Evolutionary conservation across 768 basidiomycete species (phyloP).

Genomic region (Pisolithus marmoratus): DNA sequence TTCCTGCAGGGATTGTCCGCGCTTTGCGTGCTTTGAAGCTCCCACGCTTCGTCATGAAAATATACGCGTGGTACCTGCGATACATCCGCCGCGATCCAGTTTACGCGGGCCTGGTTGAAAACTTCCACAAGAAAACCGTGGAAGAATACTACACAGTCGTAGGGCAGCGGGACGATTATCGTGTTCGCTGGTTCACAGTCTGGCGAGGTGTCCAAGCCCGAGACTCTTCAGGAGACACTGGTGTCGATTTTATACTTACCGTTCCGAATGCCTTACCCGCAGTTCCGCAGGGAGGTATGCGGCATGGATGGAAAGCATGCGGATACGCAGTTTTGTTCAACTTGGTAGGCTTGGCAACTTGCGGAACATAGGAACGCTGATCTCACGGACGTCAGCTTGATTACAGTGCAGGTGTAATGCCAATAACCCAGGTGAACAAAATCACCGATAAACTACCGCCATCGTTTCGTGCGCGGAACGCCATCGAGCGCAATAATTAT

Average conservation of each 20-base stretch:
- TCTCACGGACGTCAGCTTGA: constrained; percentile 30
- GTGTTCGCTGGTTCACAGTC: constrained; percentile 34
- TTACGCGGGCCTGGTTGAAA: constrained; percentile 50
- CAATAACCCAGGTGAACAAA: constrained; percentile 35
- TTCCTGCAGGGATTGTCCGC: constrained; percentile 42
- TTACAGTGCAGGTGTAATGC: constrained; percentile 40
- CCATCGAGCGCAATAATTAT: constrained; percentile 35
- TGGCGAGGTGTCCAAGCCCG: constrained; percentile 25
- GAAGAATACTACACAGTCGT: constrained; percentile 47
- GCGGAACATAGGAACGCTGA: neutral
- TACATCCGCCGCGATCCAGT: constrained; percentile 46
- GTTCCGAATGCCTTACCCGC: constrained; percentile 62
- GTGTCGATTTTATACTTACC: constrained; percentile 58
- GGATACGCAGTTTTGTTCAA: constrained; percentile 67
- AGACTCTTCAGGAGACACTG: constrained; percentile 28
- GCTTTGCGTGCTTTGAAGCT: constrained; percentile 37
- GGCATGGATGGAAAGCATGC: constrained; percentile 52
- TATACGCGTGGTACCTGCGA: constrained; percentile 48
- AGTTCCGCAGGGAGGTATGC: constrained; percentile 45
- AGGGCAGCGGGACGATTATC: constrained; percentile 38
- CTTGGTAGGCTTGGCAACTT: constrained; percentile 36
- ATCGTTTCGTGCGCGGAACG: constrained; percentile 27
- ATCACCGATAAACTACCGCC: constrained; percentile 25
- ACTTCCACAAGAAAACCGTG: constrained; percentile 43
- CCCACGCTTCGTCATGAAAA: constrained; percentile 39